Evolutionary conservation across 2,329 filamentous ascomycete genomes (phyloP).

Genomic region (Colletotrichum sansevieriae): DNA sequence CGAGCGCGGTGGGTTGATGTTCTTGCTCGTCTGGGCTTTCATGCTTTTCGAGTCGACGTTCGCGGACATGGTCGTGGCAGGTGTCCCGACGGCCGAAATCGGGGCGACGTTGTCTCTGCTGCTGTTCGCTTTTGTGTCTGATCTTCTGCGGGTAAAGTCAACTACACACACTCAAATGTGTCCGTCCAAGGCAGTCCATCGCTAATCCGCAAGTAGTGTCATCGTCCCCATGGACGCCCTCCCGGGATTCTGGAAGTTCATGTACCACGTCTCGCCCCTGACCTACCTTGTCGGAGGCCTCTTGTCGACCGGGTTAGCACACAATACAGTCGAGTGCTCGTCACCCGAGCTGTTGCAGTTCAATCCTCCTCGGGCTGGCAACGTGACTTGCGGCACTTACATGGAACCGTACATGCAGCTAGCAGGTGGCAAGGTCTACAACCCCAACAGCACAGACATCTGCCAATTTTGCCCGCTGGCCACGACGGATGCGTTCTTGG

Average conservation of each 20-base stretch:
- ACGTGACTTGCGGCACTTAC: conserved; percentile 65
- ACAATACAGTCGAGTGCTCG: conserved; percentile 44
- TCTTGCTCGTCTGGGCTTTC: conserved; percentile 72
- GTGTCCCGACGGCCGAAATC: conserved; percentile 72
- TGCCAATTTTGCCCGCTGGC: conserved; percentile 60
- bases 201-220: conserved; percentile 59
- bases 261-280: conserved; percentile 77
- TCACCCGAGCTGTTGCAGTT: conserved; percentile 65
- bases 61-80: conserved; percentile 72
- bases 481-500: conserved; percentile 54
- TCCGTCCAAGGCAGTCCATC: too few relatives aligned
- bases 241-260: conserved; percentile 78
- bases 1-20: conserved; percentile 70
- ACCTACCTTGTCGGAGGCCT: conserved; percentile 77
- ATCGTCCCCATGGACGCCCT: conserved; percentile 68
- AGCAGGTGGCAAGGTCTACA: conserved; percentile 62
- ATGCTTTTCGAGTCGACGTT: conserved; percentile 76
- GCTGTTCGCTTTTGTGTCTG: conserved; percentile 69
- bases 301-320: conserved; percentile 52
- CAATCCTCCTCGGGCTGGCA: conserved; percentile 57
- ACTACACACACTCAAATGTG: neutral
- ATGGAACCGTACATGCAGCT: conserved; percentile 56
- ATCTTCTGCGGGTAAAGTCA: conserved; percentile 64
- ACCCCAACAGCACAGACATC: conserved; percentile 54
- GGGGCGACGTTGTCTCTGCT: conserved; percentile 73